Evolutionary conservation across 2,329 filamentous ascomycete genomes (phyloP).

Genomic region (Penicillium nordicum): DNA sequence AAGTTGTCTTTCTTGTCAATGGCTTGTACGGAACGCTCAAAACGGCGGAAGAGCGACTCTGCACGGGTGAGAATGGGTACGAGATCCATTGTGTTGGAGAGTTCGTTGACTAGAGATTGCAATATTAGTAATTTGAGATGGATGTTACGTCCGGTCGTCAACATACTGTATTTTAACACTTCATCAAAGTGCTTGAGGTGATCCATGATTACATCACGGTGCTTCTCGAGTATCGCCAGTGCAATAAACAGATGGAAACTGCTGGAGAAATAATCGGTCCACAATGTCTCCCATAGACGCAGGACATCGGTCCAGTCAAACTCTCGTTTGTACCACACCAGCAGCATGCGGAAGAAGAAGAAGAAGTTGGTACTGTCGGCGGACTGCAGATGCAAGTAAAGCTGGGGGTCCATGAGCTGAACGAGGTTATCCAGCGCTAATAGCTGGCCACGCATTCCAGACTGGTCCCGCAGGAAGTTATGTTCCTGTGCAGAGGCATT

Average conservation of each 20-base stretch:
- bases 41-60: slow-evolving; percentile 82
- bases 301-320: slow-evolving; percentile 87
- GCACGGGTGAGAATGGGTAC: slow-evolving; percentile 81
- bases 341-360: slow-evolving; percentile 98
- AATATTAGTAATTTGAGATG: slow-evolving; percentile 6
- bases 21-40: slow-evolving; percentile 82
- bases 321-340: slow-evolving; percentile 98
- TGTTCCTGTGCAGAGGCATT: slow-evolving; percentile 56
- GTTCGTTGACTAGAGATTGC: slow-evolving; percentile 71
- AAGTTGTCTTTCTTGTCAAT: slow-evolving; percentile 91
- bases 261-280: slow-evolving; percentile 86
- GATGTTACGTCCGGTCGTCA: background rate
- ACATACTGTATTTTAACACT: slow-evolving; percentile 87
- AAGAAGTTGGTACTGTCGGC: slow-evolving; percentile 98
- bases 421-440: slow-evolving; percentile 90
- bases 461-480: slow-evolving; percentile 93
- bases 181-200: slow-evolving; percentile 95
- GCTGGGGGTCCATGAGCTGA: slow-evolving; percentile 91
- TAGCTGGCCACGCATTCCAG: slow-evolving; percentile 90
- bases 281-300: slow-evolving; percentile 84
- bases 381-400: slow-evolving; percentile 83
- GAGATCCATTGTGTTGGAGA: slow-evolving; percentile 89
- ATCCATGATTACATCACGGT: slow-evolving; percentile 92
- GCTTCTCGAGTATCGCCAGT: slow-evolving; percentile 89
- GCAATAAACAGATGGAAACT: slow-evolving; percentile 95